These are phyloP conservation scores for Oryza longistaminata DNA, from an alignment of 176 grass and related monocot genomes.

Conservation along the genomic window DNA sequence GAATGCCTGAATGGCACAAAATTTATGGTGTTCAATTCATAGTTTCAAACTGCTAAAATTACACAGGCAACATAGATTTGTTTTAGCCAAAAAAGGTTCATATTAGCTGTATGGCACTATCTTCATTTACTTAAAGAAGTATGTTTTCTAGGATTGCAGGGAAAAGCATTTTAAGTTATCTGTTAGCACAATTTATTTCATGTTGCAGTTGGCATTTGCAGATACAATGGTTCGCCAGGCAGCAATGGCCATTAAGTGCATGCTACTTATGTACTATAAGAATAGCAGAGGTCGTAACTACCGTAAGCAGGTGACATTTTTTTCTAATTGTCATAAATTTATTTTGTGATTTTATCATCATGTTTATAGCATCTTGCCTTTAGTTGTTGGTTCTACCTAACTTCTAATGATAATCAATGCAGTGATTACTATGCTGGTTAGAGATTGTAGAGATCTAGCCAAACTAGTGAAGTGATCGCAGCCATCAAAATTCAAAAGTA, in stretches of 20 bases:
- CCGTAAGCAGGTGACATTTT: conserved; percentile 67
- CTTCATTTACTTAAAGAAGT: background rate
- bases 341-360: conserved; percentile 9
- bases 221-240: conserved; percentile 96
- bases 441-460: background rate
- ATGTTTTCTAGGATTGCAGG: background rate
- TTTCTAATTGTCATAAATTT: conserved; percentile 31
- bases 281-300: conserved; percentile 85
- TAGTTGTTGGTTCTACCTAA: background rate
- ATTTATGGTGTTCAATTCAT: background rate
- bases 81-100: background rate
- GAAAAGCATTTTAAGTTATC: background rate
- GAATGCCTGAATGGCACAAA: conserved; percentile 4
- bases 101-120: background rate
- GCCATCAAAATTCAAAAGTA: background rate
- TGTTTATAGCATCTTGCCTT: conserved; percentile 3
- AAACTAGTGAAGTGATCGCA: background rate
- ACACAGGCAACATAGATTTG: background rate
- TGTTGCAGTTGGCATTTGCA: conserved; percentile 31
- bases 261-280: conserved; percentile 88
- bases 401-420: background rate
- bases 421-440: conserved; percentile 3
- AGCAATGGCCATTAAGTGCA: conserved; percentile 83
- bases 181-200: conserved; percentile 24
- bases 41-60: conserved; percentile 16